These are phyloP conservation scores for Colletotrichum australisinense DNA, from an alignment of 2,329 filamentous ascomycete species.

Conservation along the genomic window DNA sequence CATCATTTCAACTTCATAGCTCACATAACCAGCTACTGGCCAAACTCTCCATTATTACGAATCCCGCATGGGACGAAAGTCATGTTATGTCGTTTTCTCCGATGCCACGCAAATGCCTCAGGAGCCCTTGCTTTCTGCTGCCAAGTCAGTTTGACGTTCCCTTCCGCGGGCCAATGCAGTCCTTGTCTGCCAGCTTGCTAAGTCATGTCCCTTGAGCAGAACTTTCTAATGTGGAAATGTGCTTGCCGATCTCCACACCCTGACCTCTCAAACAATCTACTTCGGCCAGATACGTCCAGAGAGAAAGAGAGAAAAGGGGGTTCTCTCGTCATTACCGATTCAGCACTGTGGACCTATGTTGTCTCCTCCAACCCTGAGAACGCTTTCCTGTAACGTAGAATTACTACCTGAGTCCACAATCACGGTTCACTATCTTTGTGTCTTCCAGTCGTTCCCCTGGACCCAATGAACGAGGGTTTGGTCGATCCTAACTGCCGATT, in stretches of 20 bases:
- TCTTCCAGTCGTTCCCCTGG: neutral
- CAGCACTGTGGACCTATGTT: conserved; percentile 1
- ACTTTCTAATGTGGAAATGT: neutral
- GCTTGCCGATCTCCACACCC: neutral
- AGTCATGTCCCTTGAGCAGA: neutral
- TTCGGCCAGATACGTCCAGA: neutral
- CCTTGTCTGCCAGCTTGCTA: neutral
- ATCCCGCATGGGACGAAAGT: neutral
- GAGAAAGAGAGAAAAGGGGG: neutral
- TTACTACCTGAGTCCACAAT: conserved; percentile 21
- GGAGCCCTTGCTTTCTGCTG: neutral
- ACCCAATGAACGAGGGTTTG: neutral
- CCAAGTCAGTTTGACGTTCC: neutral
- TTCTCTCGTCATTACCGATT: neutral
- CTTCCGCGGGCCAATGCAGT: neutral
- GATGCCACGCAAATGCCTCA: neutral
- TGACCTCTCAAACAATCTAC: neutral
- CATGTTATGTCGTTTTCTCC: neutral
- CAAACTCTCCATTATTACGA: neutral
- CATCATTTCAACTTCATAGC: neutral
- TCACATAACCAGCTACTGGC: neutral
- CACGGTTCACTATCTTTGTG: neutral
- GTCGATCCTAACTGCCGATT: neutral
- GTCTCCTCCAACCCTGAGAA: neutral
- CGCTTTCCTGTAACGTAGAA: neutral